Evolutionary conservation across 2,329 filamentous ascomycete species (phyloP), one percentile per base, ranked within the genome.

Genomic region (Colletotrichum sp.): DNA sequence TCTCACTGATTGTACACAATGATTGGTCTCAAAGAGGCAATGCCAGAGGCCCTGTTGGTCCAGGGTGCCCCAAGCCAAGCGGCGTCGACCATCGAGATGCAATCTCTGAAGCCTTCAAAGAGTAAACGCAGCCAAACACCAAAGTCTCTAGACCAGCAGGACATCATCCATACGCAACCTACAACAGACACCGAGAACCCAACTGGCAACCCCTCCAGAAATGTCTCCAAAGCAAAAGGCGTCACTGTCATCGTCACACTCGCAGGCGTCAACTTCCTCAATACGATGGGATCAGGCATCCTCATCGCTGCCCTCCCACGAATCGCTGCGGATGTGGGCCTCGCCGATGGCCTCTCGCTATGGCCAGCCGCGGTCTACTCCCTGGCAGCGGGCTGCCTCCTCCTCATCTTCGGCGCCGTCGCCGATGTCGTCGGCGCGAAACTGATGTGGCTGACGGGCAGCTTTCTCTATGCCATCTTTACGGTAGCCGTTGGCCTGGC

Each of bases 391-490:
- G 81, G 80, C 26, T 83, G 80, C 24, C 72, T 82, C 8, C 79
- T 86, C 7, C 82, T 86, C 55, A 79, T 86, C 4, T 83, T 85
- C 63, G 85, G 84, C 12, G 82, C 84, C 1, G 76, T 85, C 0
- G 83, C 83, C 6, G 85, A 86, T 65, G 80, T 85, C 1, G 78
- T 86, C 7, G 85, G 85, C 0, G 78, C 82, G 30, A 82, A 83
- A 36, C 75, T 75, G 14, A 80, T 86, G 68, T 85, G 83, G 79
- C 70, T 86, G 12, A 76, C 79, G 0, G 85, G 85, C 1, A 83
- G 82, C 61, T 80, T 81, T 30, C 78, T 84, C 3, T 84, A 81
- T 30, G 79, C 81, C 1, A 76, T 78, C 1, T 84, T 85, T 60
- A 86, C 83, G 0, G 32, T 85, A 1, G 85, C 80, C 6, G 78